These are phyloP conservation scores for Ramaria rubella DNA, from an alignment of 768 basidiomycete genomes.

Conservation along the genomic window DNA sequence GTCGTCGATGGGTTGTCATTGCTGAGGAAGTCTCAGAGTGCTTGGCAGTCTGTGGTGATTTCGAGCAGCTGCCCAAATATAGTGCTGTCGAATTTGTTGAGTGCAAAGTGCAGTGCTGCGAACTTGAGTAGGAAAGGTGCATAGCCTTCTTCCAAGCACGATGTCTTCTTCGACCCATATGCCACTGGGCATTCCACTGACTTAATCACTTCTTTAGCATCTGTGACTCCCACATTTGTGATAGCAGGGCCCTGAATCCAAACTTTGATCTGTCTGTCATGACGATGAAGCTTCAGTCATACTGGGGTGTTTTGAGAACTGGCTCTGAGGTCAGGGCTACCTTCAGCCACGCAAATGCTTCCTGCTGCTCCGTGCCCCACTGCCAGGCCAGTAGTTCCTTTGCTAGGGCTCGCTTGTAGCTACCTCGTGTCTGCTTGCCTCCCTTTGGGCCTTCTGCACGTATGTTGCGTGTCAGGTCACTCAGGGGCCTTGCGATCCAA, in stretches of 20 bases:
- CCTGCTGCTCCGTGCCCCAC: slow-evolving; percentile 15
- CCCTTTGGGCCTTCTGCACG: slow-evolving; percentile 14
- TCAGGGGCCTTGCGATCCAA: slow-evolving; percentile 24
- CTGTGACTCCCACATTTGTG: slow-evolving; percentile 5
- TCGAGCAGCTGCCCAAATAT: slow-evolving; percentile 22
- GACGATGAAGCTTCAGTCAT: slow-evolving; percentile 24
- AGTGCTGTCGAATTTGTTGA: slow-evolving; percentile 16
- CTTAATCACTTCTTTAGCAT: slow-evolving; percentile 19
- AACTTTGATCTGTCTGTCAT: slow-evolving; percentile 4
- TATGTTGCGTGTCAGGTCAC: slow-evolving; percentile 27
- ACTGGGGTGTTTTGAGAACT: slow-evolving; percentile 25
- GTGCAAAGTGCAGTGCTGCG: slow-evolving; percentile 28
- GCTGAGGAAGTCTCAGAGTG: slow-evolving; percentile 26
- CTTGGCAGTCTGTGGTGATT: slow-evolving; percentile 33
- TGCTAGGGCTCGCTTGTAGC: slow-evolving; percentile 20
- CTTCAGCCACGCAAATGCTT: slow-evolving; percentile 29
- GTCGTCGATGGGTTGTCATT: slow-evolving; percentile 24
- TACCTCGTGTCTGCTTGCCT: not conserved
- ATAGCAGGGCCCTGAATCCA: slow-evolving; percentile 7
- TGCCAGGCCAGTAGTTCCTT: slow-evolving; percentile 15
- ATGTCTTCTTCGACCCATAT: slow-evolving; percentile 32
- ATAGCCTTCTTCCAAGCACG: slow-evolving; percentile 24
- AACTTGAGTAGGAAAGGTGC: slow-evolving; percentile 29
- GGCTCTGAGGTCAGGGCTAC: slow-evolving; percentile 26
- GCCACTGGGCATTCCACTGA: slow-evolving; percentile 24